Evolutionary conservation across 1,284 basidiomycete species (phyloP).

Genomic region (Moesziomyces sp.): DNA sequence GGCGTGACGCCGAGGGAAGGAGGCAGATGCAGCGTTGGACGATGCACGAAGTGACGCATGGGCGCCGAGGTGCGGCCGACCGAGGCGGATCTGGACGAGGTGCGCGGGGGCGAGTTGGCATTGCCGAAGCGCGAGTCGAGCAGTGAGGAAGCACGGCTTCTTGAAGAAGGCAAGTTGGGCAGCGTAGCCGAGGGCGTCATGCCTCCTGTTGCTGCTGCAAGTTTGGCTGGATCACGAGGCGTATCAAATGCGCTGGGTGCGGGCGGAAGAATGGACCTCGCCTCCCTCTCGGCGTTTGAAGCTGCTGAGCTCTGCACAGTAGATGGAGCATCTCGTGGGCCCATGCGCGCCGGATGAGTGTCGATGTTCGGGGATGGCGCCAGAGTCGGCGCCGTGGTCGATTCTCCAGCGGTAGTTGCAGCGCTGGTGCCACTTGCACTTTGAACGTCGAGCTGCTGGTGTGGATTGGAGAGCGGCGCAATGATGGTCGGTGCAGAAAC

Average conservation of each 20-base stretch:
- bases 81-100: constrained; percentile 33
- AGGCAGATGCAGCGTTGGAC: constrained; percentile 59
- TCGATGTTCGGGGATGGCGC: constrained; percentile 42
- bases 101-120: constrained; percentile 45
- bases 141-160: constrained; percentile 28
- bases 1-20: constrained; percentile 49
- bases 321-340: not conserved
- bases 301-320: not conserved
- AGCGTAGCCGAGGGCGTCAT: constrained; percentile 30
- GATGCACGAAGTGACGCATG: constrained; percentile 65
- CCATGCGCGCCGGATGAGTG: constrained; percentile 9
- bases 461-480: not conserved
- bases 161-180: constrained; percentile 28
- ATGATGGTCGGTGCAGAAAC: constrained; percentile 19
- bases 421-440: not conserved
- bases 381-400: constrained; percentile 3
- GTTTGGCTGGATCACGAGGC: constrained; percentile 49
- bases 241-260: constrained; percentile 48
- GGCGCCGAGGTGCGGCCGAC: constrained; percentile 34
- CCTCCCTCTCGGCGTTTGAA: constrained; percentile 4
- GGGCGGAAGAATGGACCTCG: constrained; percentile 20
- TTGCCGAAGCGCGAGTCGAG: constrained; percentile 33
- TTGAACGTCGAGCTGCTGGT: not conserved
- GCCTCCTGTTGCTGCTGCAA: constrained; percentile 28
- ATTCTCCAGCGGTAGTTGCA: not conserved